Base-by-base conservation (phyloP, 2,329 filamentous ascomycete species). In the Diaporthe sp. region DNA sequence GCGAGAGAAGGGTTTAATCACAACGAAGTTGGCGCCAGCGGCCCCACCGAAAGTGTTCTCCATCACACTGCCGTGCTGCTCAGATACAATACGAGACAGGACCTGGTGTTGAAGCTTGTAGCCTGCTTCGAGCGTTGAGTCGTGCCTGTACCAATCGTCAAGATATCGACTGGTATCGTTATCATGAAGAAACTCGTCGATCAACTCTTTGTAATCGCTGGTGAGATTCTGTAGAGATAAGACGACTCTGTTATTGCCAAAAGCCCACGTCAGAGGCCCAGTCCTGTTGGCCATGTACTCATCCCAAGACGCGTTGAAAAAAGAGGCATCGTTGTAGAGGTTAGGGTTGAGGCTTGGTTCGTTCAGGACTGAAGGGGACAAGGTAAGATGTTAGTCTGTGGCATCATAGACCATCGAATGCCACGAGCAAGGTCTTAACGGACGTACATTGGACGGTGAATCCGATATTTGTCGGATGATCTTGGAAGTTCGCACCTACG, bases 401-500 rank as follows among this genome's bases (percentile, higher is more conserved):
- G 22, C 8, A 22, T 5, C 8, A 25, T 13, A 7, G 6, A 13
- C 31, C 5, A 22, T 46, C 19, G 4, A n/a, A n/a, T 12, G 2
- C 4, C 22, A 53, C 10, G 13, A 1, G 31, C n/a, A 34, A 39
- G 2, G 7, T 19, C 13, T 37, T 1, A 8, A 51, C 1, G 31
- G 28, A 79, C 81, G 77, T 74, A 82, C 81, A 74, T 22, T 71
- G 46, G 65, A 83, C 78, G 22, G 73, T 76, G 37, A 79, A 79
- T 22, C 80, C 78, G 9, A 82, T 78, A 77, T 80, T 67, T n/a
- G 61, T 84, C 7, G 82, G 80, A 71, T 89, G 87, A 76, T 89
- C 87, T 76, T 88, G 87, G 73, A 88, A 86, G 76, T 88, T 87
- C 70, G 86, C 82, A 8, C 88, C 88, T 2, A 90, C 87, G 1